Evolutionary conservation across 441 rosid genomes (phyloP).

Genomic region (Eruca vesicaria): DNA sequence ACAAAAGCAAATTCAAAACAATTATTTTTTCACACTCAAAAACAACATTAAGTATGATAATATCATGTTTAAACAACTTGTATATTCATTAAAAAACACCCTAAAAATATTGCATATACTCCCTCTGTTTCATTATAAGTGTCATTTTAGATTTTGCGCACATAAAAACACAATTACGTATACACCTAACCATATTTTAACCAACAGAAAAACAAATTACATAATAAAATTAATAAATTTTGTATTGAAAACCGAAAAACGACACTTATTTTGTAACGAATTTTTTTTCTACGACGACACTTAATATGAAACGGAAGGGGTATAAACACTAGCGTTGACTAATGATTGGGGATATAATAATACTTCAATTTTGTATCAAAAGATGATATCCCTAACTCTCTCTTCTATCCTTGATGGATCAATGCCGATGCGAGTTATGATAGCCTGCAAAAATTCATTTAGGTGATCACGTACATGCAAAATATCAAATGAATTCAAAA

Average conservation of each 20-base stretch:
- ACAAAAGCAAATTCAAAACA: neutral
- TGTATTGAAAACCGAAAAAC: too few relatives aligned
- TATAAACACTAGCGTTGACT: neutral
- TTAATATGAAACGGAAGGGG: too few relatives aligned
- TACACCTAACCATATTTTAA: too few relatives aligned
- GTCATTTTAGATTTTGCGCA: too few relatives aligned
- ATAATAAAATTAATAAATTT: too few relatives aligned
- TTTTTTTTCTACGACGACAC: too few relatives aligned
- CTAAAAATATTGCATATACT: neutral
- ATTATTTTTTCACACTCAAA: neutral
- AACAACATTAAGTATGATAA: neutral
- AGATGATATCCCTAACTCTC: slow-evolving; percentile 31
- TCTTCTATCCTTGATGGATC: slow-evolving; percentile 36
- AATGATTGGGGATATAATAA: neutral
- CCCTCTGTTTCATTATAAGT: too few relatives aligned
- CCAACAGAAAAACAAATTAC: too few relatives aligned
- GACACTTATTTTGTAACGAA: too few relatives aligned
- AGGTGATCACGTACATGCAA: neutral
- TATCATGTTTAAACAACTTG: neutral
- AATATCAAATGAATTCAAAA: neutral
- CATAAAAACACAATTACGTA: too few relatives aligned
- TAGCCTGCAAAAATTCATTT: slow-evolving; percentile 35
- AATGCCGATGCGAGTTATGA: slow-evolving; percentile 34
- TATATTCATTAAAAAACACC: neutral
- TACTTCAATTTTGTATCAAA: neutral